Evolutionary conservation across 169 alveolate species (phyloP).

Genomic region (Plasmodium reichenowi): DNA sequence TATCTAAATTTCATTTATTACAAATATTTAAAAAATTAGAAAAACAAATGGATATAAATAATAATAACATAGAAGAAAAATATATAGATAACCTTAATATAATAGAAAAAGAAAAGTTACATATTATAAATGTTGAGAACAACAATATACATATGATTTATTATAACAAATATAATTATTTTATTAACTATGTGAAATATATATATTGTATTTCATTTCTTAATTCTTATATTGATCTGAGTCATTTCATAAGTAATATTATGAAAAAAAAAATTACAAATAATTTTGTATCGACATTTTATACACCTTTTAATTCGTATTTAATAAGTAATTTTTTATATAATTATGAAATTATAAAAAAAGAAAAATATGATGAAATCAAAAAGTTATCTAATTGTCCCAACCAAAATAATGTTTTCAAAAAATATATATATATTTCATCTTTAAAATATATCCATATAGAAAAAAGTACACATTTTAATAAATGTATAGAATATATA

Average conservation of each 20-base stretch:
- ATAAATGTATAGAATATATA: conserved; percentile 17
- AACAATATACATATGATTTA: background rate
- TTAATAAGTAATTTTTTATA: conserved; percentile 16
- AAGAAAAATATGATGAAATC: background rate
- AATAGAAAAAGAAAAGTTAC: too few species aligned
- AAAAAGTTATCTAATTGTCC: too few species aligned
- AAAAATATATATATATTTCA: background rate
- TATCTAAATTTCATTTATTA: conserved; percentile 37
- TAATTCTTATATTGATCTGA: conserved; percentile 22
- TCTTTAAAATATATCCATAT: background rate
- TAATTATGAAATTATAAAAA: conserved; percentile 1
- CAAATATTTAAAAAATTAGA: conserved; percentile 30
- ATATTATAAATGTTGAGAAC: too few species aligned
- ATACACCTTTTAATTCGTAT: conserved; percentile 67
- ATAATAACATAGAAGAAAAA: background rate
- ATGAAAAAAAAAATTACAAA: background rate
- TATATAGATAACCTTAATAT: too few species aligned
- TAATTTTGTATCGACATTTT: conserved; percentile 12
- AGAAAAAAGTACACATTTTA: conserved; percentile 13
- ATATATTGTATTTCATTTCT: conserved; percentile 39
- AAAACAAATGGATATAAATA: background rate
- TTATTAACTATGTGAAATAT: conserved; percentile 45
- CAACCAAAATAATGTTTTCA: background rate
- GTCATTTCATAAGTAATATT: background rate
- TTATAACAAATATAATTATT: conserved; percentile 23